Evolutionary conservation across 2,329 filamentous ascomycete genomes (phyloP), one percentile per base, ranked within the genome.

Genomic region (Colletotrichum cereale): DNA sequence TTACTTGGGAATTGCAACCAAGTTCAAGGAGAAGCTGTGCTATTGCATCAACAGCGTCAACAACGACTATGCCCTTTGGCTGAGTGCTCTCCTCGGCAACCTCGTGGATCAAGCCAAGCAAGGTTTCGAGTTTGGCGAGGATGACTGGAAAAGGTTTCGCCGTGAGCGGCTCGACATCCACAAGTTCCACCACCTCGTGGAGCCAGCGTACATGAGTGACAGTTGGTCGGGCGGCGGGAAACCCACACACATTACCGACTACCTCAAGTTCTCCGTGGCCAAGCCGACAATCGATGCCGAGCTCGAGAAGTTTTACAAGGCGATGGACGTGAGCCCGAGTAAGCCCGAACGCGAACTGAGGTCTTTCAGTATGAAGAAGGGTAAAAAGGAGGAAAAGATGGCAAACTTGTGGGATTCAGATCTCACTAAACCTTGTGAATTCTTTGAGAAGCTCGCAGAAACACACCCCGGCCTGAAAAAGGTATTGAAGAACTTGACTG

Each of bases 1-100:
- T 8, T 80, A 90, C 31, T 84, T 96, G 3, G 93, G 93, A 0
- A 81, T 82, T 0, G 90, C 88, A 66, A 95, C 92, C 0, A 86
- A 83, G 5, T 89, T 86, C 77, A 91, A 92, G 72, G 90, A 93
- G 62, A 84, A 81, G 5, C 79, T 91, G 0, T 89, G 88, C 42
- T 94, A 95, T 72, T 83, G 85, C 16, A 84, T 86, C 16, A 86
- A 87, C 29, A 84, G 79, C 0, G 87, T 91, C 44, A 79, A 78
- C 4, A 78, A 85, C 14, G 64, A 78, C 0, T 77, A 82, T 4
- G 88, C 87, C 0, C 77, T 87, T 0, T 75, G 80, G 0, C 80
- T 92, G 5, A 88, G 88, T 67, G 84, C 83, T 0, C 79, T 90
- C 0, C 84, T 88, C 1, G 83, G 85, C 26, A 79, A 85, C 0